phyloP scores from a whole-genome alignment of 176 grass and related monocot species.

The Neostapfia colusana region DNA sequence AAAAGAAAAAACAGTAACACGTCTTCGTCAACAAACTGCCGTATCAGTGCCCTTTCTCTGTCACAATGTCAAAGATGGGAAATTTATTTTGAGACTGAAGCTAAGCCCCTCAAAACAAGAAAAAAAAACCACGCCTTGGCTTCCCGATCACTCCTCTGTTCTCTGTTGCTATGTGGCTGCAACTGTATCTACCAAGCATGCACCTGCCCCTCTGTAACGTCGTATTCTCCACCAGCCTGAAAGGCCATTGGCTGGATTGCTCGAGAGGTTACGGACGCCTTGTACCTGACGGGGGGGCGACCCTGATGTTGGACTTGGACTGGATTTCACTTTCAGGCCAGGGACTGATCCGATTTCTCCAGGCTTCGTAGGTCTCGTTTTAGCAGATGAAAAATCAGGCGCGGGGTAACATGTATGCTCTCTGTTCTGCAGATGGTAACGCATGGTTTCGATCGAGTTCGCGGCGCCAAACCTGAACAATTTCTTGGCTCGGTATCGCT shows the following conservation, averaged over 20 bases:
- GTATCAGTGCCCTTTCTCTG: not conserved
- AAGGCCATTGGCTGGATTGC: not conserved
- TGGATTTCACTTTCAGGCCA: not conserved
- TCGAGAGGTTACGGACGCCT: not conserved
- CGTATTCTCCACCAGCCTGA: not conserved
- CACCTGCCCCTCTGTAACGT: not conserved
- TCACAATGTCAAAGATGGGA: conserved; percentile 4
- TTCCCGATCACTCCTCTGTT: not conserved
- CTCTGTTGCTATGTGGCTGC: not conserved
- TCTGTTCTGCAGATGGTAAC: not conserved
- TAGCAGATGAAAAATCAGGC: no score
- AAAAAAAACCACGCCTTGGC: not conserved
- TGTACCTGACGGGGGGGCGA: conserved; percentile 7
- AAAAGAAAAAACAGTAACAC: not conserved
- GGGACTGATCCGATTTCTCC: not conserved
- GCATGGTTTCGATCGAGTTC: no score
- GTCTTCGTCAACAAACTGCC: not conserved
- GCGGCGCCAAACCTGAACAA: not conserved
- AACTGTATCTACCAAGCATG: not conserved
- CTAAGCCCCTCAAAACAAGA: not conserved
- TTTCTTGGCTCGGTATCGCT: not conserved
- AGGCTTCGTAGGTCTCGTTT: not conserved
- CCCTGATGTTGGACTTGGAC: not conserved
- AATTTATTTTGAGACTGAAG: not conserved
- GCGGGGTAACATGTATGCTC: not conserved